Base-by-base conservation (phyloP, 2,329 filamentous ascomycete genomes). In the Pyricularia pennisetigena region DNA sequence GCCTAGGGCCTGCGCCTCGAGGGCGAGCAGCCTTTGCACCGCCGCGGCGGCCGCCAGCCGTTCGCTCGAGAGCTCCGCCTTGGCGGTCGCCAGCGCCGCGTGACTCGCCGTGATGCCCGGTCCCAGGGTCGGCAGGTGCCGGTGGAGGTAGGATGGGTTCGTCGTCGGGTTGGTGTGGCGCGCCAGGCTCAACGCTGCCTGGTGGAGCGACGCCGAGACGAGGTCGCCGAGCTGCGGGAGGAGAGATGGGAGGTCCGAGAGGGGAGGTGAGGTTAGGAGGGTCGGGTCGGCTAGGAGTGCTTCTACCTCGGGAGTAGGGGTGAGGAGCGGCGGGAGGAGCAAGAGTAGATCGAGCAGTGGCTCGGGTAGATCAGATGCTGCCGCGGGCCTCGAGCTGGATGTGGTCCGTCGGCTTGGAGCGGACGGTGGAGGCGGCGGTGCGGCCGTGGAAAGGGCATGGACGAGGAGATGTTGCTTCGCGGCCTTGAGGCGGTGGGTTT, bases 81-180 rank as follows among this genome's bases (percentile, higher is more conserved):
- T 75, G 1, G 77, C 72, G 2, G 72, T 69, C 2, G 73, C 68
- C 4, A 82, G 73, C 3, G 75, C 70, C 14, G 74, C 41, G n/a
- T 72, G 74, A 1, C 86, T 79, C 2, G 76, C 69, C 4, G 75
- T 70, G 23, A 82, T 75, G 28, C 79, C 76, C 1, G 75, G 70
- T 0, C 82, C 77, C 2, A 90, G 78, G 23, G 79, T 76, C 0
- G 85, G 79, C 66, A 89, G 82, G 28, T 80, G 76, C 24, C 86
- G 85, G 77, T 88, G 86, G n/a, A 88, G 77, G 73, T 81, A 86
- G 24, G 84, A 85, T 0, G 84, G 79, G 74, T 85, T 85, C 0
- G 82, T 85, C 20, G 77, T 77, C 0, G 84, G 83, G 70, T 82
- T 79, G 3, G 79, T 74, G 41, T 85, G 77, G 57, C 84, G 81